Evolutionary conservation across 768 basidiomycete species (phyloP).

Genomic region (Cytidiella melzeri): DNA sequence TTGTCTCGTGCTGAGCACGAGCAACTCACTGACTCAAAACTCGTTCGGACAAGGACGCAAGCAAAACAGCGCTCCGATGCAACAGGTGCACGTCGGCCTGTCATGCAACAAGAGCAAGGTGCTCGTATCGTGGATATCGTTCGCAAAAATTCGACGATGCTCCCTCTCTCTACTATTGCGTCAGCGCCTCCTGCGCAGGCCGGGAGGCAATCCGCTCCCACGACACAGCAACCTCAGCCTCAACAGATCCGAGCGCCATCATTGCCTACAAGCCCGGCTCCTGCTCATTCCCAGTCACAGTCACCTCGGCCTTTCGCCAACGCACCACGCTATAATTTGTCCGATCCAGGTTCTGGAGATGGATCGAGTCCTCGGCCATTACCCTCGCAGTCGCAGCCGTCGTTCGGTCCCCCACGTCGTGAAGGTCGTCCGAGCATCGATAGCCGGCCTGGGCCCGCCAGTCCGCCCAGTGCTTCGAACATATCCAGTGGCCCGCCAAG

Average conservation of each 20-base stretch:
- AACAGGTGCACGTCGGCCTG: conserved; percentile 12
- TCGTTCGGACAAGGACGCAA: conserved; percentile 77
- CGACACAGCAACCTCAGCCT: background rate
- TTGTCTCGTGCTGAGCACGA: conserved; percentile 82
- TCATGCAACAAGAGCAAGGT: conserved; percentile 29
- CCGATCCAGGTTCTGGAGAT: conserved; percentile 32
- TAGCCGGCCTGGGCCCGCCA: conserved; percentile 9
- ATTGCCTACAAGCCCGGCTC: background rate
- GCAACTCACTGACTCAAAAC: conserved; percentile 64
- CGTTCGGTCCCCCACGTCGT: conserved; percentile 13
- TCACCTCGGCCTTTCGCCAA: conserved; percentile 26
- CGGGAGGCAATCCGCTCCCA: background rate
- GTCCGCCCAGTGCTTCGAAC: conserved; percentile 2
- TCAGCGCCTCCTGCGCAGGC: conserved; percentile 1
- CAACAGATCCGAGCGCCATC: background rate
- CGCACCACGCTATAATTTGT: conserved; percentile 42
- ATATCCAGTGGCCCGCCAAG: conserved; percentile 14
- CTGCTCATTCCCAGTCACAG: background rate
- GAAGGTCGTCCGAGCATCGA: conserved; percentile 4
- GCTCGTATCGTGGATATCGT: conserved; percentile 48
- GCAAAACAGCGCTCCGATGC: conserved; percentile 54
- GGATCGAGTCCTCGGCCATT: conserved; percentile 7
- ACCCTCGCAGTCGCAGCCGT: conserved; percentile 9
- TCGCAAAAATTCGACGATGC: conserved; percentile 39
- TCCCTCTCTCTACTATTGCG: background rate